Conservation (phyloP, 352 stramenopile genomes). For the Globisporangium spiculum region DNA sequence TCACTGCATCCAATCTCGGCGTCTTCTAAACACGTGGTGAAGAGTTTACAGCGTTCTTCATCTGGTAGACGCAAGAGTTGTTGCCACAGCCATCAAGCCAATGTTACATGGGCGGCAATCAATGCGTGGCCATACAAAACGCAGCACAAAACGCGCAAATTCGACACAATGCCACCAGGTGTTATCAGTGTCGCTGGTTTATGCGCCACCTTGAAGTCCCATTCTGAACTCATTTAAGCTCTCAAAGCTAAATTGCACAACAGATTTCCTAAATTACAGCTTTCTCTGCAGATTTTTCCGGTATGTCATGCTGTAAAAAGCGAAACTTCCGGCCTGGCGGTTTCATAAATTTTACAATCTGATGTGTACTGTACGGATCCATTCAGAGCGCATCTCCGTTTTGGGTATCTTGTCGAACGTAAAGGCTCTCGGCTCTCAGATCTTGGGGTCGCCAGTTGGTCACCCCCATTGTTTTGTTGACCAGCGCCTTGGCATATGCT, state of each 20-base stretch:
- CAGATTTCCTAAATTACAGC: background rate
- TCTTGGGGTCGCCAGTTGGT: background rate
- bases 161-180: background rate
- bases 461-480: background rate
- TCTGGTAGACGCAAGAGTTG: background rate
- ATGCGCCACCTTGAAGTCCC: background rate
- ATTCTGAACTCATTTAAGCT: background rate
- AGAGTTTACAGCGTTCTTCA: background rate
- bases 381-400: background rate
- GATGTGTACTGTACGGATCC: background rate
- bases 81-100: background rate
- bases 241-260: background rate
- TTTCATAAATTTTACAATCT: background rate
- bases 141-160: background rate
- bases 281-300: background rate
- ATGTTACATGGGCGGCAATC: background rate
- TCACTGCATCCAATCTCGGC: background rate
- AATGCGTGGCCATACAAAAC: background rate
- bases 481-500: background rate
- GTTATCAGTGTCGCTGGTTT: background rate
- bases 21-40: background rate
- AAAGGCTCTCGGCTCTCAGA: background rate
- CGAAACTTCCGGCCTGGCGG: background rate
- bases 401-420: background rate
- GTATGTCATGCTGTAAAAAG: background rate